phyloP scores from a whole-genome alignment of 352 stramenopile genomes.

The Plasmopara muralis region DNA sequence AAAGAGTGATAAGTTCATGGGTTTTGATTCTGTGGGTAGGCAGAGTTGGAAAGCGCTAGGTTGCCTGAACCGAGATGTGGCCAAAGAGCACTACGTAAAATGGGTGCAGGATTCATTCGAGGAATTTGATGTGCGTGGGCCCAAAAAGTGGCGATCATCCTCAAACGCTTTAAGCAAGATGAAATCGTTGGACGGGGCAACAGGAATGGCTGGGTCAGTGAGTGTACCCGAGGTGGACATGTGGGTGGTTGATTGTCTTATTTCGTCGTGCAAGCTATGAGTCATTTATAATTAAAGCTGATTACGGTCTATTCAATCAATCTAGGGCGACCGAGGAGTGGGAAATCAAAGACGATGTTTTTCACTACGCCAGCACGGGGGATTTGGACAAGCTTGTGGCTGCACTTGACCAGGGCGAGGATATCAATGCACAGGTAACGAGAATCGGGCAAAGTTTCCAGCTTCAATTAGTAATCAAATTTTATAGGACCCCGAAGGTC shows the following conservation, averaged over 20 bases:
- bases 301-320: conserved; percentile 7
- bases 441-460: not conserved
- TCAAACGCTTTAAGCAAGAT: conserved; percentile 25
- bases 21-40: conserved; percentile 16
- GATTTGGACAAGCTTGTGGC: conserved; percentile 43
- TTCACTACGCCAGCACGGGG: conserved; percentile 67
- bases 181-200: conserved; percentile 25
- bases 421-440: conserved; percentile 41
- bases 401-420: conserved; percentile 32
- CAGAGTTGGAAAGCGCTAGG: conserved; percentile 63
- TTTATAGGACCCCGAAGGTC: conserved; percentile 55
- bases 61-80: conserved; percentile 41
- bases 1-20: not conserved
- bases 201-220: conserved; percentile 49
- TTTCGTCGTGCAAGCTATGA: not conserved
- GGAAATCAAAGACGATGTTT: conserved; percentile 63
- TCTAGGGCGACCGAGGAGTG: conserved; percentile 59
- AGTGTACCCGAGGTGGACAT: conserved; percentile 69
- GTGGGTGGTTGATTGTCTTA: conserved; percentile 20
- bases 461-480: not conserved
- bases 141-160: conserved; percentile 19
- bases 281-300: not conserved
- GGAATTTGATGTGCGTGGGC: conserved; percentile 47
- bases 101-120: conserved; percentile 68
- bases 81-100: conserved; percentile 63